A percentile compares a stretch with the other conserved stretches of the same genome.
phyloP scores from a whole-genome alignment of 106 monocot genomes.

The Gastrodia elata region DNA sequence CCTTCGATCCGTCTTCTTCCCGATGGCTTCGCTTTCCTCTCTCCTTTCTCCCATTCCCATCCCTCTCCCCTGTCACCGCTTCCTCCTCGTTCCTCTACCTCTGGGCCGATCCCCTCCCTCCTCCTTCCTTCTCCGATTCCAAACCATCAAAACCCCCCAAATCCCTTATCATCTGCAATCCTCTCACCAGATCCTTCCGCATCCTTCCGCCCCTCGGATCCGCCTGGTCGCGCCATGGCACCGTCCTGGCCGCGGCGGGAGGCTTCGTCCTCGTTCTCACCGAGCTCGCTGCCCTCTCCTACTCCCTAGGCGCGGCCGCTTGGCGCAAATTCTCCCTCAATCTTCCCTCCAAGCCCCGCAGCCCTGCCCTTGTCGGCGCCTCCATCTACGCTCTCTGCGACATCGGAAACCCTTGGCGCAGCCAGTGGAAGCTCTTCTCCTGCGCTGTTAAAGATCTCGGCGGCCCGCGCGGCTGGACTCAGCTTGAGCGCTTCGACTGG shows the following conservation, averaged over 20 bases:
- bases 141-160: slow-evolving; percentile 17
- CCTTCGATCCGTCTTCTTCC: slow-evolving; percentile 32
- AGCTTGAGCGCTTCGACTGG: slow-evolving; percentile 64
- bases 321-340: slow-evolving; percentile 85
- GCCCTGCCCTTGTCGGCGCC: slow-evolving; percentile 43
- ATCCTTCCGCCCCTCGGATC: slow-evolving; percentile 83
- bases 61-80: slow-evolving; percentile 34
- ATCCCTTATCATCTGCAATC: slow-evolving; percentile 81
- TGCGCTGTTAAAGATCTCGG: slow-evolving; percentile 42
- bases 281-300: slow-evolving; percentile 78
- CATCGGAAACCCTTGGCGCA: slow-evolving; percentile 80
- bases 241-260: slow-evolving; percentile 53
- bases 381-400: slow-evolving; percentile 66
- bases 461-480: slow-evolving; percentile 40
- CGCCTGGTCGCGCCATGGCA: slow-evolving; percentile 97
- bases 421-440: slow-evolving; percentile 94
- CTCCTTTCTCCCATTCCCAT: slow-evolving; percentile 31
- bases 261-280: slow-evolving; percentile 72
- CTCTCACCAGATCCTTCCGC: slow-evolving; percentile 50
- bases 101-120: not conserved
- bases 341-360: slow-evolving; percentile 84
- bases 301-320: slow-evolving; percentile 26
- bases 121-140: not conserved
- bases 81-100: slow-evolving; percentile 38
- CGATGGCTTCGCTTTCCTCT: slow-evolving; percentile 38